Evolutionary conservation across 768 basidiomycete genomes (phyloP).

Genomic region (Trametes punicea): DNA sequence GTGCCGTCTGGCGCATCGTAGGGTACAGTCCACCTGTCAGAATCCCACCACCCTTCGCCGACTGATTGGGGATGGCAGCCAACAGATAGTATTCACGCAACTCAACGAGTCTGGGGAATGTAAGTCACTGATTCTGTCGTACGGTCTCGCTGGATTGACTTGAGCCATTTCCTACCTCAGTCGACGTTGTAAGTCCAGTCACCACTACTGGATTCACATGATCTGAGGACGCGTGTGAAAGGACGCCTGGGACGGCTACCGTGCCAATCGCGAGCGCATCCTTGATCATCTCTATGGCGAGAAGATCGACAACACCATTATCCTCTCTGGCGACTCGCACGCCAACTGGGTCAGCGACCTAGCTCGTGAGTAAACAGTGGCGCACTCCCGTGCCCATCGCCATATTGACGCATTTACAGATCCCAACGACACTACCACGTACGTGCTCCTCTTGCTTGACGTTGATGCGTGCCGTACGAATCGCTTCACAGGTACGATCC

Average conservation of each 20-base stretch:
- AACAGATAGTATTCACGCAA: constrained; percentile 56
- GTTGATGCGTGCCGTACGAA: background rate
- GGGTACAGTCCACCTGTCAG: constrained; percentile 34
- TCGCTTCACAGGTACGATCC: constrained; percentile 41
- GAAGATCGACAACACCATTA: constrained; percentile 50
- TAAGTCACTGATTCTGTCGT: constrained; percentile 22
- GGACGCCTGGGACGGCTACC: constrained; percentile 61
- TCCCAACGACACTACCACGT: constrained; percentile 47
- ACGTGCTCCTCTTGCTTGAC: constrained; percentile 9
- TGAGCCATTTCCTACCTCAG: background rate
- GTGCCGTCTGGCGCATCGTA: constrained; percentile 53
- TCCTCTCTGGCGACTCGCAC: constrained; percentile 62
- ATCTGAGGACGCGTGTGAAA: constrained; percentile 15
- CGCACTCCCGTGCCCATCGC: background rate
- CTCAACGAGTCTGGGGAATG: constrained; percentile 38
- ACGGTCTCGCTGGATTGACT: background rate
- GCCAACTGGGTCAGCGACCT: constrained; percentile 61
- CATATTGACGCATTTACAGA: constrained; percentile 29
- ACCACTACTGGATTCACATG: background rate
- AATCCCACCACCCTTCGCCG: too few species aligned
- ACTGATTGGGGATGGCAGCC: constrained; percentile 36
- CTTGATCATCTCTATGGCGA: constrained; percentile 49
- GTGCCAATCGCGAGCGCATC: constrained; percentile 50
- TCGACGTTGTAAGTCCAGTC: constrained; percentile 26
- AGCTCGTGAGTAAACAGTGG: constrained; percentile 39